These are phyloP conservation scores for Kuraishia borneana DNA, from an alignment of 805 yeast species.

Conservation along the genomic window DNA sequence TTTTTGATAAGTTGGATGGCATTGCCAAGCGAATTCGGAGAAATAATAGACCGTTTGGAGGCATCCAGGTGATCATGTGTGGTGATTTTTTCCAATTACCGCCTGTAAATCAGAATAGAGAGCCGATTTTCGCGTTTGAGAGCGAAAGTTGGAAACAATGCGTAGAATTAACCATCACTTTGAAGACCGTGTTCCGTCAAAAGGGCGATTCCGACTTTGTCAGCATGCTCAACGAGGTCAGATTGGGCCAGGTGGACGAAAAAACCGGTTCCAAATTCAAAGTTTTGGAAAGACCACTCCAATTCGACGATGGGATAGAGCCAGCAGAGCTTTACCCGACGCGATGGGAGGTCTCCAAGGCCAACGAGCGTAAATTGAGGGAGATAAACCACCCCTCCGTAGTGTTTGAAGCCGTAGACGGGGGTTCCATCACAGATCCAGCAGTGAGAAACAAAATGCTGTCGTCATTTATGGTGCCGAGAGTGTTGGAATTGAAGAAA, in stretches of 20 bases:
- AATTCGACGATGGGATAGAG: slow-evolving; percentile 60
- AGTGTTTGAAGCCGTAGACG: slow-evolving; percentile 35
- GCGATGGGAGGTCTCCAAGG: slow-evolving; percentile 68
- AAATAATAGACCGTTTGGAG: slow-evolving; percentile 69
- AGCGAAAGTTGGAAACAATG: slow-evolving; percentile 56
- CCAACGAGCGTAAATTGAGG: slow-evolving; percentile 47
- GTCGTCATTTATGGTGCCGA: slow-evolving; percentile 65
- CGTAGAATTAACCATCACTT: slow-evolving; percentile 53
- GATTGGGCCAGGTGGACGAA: slow-evolving; percentile 55
- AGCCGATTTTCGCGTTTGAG: slow-evolving; percentile 60
- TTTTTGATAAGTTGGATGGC: slow-evolving; percentile 64
- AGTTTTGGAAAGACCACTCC: slow-evolving; percentile 43
- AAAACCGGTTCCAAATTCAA: slow-evolving; percentile 37
- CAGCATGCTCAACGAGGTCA: slow-evolving; percentile 67
- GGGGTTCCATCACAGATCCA: slow-evolving; percentile 14
- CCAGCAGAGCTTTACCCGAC: slow-evolving; percentile 91
- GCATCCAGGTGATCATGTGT: slow-evolving; percentile 77
- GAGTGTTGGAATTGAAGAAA: slow-evolving; percentile 50
- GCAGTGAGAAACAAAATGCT: slow-evolving; percentile 16
- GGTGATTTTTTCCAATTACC: slow-evolving; percentile 98
- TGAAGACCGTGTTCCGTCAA: slow-evolving; percentile 82
- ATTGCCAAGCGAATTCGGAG: slow-evolving; percentile 50
- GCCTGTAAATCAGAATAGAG: slow-evolving; percentile 49
- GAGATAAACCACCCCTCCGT: slow-evolving; percentile 34
- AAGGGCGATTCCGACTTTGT: slow-evolving; percentile 68